phyloP scores from a whole-genome alignment of 2,329 filamentous ascomycete species.

The Dothistroma septosporum region DNA sequence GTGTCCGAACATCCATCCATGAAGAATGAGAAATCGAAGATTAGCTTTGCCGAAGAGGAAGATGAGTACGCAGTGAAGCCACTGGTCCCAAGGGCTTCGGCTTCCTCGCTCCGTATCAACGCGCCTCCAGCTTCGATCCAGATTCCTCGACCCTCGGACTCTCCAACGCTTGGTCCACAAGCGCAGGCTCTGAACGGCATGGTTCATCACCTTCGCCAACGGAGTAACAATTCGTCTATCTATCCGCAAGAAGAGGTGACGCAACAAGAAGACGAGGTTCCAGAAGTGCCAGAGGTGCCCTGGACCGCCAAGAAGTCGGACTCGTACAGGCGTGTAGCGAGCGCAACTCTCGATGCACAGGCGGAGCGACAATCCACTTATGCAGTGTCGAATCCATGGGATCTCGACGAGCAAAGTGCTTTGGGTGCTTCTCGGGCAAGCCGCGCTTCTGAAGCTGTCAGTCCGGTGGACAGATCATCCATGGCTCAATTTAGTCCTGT shows the following conservation, averaged over 20 bases:
- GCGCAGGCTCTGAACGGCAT: constrained; percentile 47
- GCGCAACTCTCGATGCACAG: constrained; percentile 6
- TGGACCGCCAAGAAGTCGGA: constrained; percentile 22
- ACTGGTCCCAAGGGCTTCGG: constrained; percentile 16
- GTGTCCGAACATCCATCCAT: constrained; percentile 37
- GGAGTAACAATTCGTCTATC: constrained; percentile 77
- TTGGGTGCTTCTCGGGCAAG: constrained; percentile 4
- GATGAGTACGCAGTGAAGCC: constrained; percentile 25
- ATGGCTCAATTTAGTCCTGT: background rate
- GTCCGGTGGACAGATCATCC: constrained; percentile 15
- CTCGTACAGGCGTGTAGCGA: constrained; percentile 9
- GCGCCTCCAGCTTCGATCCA: constrained; percentile 7
- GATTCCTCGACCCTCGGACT: constrained; percentile 50
- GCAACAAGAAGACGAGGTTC: constrained; percentile 33
- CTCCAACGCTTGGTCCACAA: constrained; percentile 70
- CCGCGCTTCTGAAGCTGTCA: constrained; percentile 11
- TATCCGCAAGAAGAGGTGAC: constrained; percentile 51
- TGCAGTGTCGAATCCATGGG: constrained; percentile 53
- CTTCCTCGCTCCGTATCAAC: constrained; percentile 18
- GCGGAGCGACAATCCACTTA: constrained; percentile 43
- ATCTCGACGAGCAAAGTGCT: constrained; percentile 44
- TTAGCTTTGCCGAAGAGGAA: constrained; percentile 28
- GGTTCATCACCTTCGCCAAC: constrained; percentile 68
- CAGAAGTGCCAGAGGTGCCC: constrained; percentile 24
- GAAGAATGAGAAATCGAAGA: constrained; percentile 23